Evolutionary conservation across 805 yeast genomes (phyloP), one percentile per base, ranked within the genome.

Genomic region (Candida pseudofarinosa): DNA sequence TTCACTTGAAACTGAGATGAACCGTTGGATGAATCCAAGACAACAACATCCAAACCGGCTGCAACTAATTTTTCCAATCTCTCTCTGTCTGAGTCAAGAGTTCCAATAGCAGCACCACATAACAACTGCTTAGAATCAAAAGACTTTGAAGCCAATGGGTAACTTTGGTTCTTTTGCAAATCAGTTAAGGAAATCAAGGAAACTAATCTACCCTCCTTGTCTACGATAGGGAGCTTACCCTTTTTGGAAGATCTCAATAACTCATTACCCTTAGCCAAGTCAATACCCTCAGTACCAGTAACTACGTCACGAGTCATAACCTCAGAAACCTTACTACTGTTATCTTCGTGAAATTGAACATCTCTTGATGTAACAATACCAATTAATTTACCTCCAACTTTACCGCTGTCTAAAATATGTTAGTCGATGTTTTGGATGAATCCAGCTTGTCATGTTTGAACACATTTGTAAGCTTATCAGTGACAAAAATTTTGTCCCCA

Each of bases 91-190:
- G 87, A 84, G 35, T 79, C 85, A 49, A 95, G 74, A 51, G 99
- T 93, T 70, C 99, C 99, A 62, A 93, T 81, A 51, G 99, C 95
- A 57, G 99, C 99, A 79, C 98, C 99, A 79, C 96, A 88, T 60
- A 93, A 78, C 64, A 93, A 79, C 76, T 93, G 99, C 77, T 93
- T 93, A 41, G 98, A 87, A 55, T 82, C 75, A 59, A 83, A 83
- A 31, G 96, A 86, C 74, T 93, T 93, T 52, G 97, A 89, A 43
- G 99, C 99, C 52, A 82, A 75, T 57, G 99, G 99, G 77, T 78
- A 93, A 64, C 80, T 78, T 73, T 85, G 84, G 74, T 93, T 93
- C 79, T 93, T 93, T 78, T 88, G 95, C 74, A 93, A 82, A 71
- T 93, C 99, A 48, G 97, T 88, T 76, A 96, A 85, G 33, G 97